phyloP scores from a whole-genome alignment of 768 basidiomycete genomes.

The Leccinellum albellum region DNA sequence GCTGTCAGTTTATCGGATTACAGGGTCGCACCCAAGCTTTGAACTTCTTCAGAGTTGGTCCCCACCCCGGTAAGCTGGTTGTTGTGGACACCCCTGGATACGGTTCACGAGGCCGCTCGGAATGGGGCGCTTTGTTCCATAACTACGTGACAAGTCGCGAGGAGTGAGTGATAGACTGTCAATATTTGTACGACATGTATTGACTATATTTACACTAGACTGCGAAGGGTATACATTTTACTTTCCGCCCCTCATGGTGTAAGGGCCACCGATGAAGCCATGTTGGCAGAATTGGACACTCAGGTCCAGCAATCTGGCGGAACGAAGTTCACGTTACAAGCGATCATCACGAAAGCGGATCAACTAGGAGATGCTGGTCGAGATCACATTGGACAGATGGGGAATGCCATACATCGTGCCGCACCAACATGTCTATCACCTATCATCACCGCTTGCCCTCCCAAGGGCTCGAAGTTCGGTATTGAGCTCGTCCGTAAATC shows the following conservation, averaged over 20 bases:
- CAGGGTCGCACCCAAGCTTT: conserved; percentile 72
- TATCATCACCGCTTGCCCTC: conserved; percentile 51
- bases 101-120: conserved; percentile 64
- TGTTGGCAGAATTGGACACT: conserved; percentile 51
- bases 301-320: conserved; percentile 29
- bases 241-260: conserved; percentile 67
- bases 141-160: conserved; percentile 57
- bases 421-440: conserved; percentile 64
- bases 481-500: conserved; percentile 54
- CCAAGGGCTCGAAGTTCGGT: conserved; percentile 50
- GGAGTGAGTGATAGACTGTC: conserved; percentile 42
- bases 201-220: conserved; percentile 34
- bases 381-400: conserved; percentile 39
- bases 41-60: conserved; percentile 71
- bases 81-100: conserved; percentile 83
- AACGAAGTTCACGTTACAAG: conserved; percentile 59
- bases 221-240: conserved; percentile 67
- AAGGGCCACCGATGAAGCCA: conserved; percentile 51
- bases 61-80: conserved; percentile 48
- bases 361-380: conserved; percentile 36
- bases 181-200: background rate
- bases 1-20: background rate
- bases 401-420: conserved; percentile 47
- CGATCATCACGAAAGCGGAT: conserved; percentile 72
- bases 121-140: conserved; percentile 73